Evolutionary conservation across 139 green algal genomes (phyloP).

Genomic region (Coelastrella sp.): DNA sequence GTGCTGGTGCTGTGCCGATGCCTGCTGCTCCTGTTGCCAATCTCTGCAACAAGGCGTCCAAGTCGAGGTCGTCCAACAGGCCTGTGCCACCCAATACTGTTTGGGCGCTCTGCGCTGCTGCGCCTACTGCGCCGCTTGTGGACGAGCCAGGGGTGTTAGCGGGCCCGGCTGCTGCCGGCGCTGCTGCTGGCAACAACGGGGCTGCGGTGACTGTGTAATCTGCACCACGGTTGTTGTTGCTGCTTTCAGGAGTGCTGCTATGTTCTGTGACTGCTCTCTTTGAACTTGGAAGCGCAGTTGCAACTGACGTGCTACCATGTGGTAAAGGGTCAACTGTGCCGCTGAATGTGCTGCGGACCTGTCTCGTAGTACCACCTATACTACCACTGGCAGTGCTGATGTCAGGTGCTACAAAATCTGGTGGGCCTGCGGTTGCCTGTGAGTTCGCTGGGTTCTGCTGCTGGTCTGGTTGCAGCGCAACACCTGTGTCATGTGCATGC

Average conservation of each 20-base stretch:
- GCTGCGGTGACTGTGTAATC: background rate
- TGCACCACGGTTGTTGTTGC: background rate
- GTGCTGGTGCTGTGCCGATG: background rate
- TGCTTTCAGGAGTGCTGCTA: background rate
- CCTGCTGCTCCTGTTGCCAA: conserved; percentile 2
- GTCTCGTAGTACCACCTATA: no score
- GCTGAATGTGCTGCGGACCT: background rate
- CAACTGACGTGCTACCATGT: no score
- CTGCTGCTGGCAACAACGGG: background rate
- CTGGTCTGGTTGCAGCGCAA: no score
- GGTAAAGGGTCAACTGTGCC: background rate
- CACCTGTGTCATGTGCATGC: no score
- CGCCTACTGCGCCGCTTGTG: background rate
- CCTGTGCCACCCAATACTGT: background rate
- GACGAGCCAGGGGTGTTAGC: background rate
- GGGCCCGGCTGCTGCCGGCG: background rate
- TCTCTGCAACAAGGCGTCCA: background rate
- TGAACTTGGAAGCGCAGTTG: background rate
- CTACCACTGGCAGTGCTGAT: no score
- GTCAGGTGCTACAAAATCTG: no score
- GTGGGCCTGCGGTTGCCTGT: no score
- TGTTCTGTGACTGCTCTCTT: background rate
- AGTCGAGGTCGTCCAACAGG: background rate
- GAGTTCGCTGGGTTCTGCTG: no score
- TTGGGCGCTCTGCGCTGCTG: no score